Base-by-base conservation (phyloP, 2,329 filamentous ascomycete species). In the Claviceps capensis region DNA sequence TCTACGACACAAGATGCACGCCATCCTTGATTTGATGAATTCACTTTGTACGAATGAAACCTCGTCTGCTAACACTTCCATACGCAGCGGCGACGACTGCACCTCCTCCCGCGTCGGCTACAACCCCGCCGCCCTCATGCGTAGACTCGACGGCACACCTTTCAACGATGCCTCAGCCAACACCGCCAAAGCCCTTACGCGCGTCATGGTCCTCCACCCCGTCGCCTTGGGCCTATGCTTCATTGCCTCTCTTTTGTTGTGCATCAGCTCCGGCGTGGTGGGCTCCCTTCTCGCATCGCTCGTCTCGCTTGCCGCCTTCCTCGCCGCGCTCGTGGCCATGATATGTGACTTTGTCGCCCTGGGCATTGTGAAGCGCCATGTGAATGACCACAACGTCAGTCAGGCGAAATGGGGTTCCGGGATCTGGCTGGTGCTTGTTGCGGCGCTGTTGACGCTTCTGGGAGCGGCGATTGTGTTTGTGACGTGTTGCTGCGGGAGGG, bases 201-300 rank as follows among this genome's bases (percentile, higher is more conserved):
- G 70, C 56, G 75, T 77, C 55, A 78, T 83, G 77, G 65, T 83
- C 50, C 71, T 84, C 53, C 80, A 83, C 67, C 78, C 81, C 30
- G 67, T 83, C 59, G 77, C 72, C n/a, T 71, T 72, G 54, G 78
- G 68, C 52, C 63, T 82, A 3, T 69, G 73, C 58, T 82, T 82
- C 67, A 67, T 82, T 55, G 76, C 78, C 54, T 81, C 81, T 65
- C 60, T 80, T 65, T 60, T 80, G 47, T 66, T 81, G 48, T 74
- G 73, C 46, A 62, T 78, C 38, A 74, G 73, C 54, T 67, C 77
- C 2, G 76, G 76, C 53, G 57, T 76, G 48, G 54, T 79, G 52
- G 78, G 77, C 55, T 75, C 75, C 0, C 63, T 82, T 22, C 56
- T 76, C 36, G 76, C 75, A 2, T 67, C 74, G 1, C 50, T 78